Base-by-base conservation (phyloP, 1,139 yeast genomes). In the Torulaspora globosa region DNA sequence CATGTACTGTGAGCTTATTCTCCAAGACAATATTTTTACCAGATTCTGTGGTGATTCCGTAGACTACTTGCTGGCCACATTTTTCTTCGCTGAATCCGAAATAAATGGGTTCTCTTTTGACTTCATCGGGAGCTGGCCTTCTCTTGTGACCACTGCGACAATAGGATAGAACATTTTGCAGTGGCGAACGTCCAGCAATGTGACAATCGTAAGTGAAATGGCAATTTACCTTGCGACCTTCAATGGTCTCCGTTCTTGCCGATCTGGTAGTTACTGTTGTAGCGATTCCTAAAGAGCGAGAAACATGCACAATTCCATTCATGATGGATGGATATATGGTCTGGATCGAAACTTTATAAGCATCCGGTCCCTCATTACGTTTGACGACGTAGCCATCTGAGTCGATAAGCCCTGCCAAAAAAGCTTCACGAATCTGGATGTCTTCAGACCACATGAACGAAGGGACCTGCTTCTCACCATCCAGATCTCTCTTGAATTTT, bases 391-490 rank as follows among this genome's bases (percentile, higher is more conserved):
- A 44, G 19, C 74, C 74, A 49, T 63, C 62, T n/a, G 73, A 55
- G 50, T 71, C 76, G 45, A 72, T 58, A 19, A 72, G 54, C 52
- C 75, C 76, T 26, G 75, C 75, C 46, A 72, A 40, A 49, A 69
- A 70, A 16, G 61, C 59, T 59, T 72, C 76, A 45, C 76, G 65
- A 31, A 70, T 67, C 14, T 53, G 58, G 36, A 68, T 49, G 18
- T 60, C 58, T 32, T 65, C 70, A 24, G 49, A 43, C 47, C 60
- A 53, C 51, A 65, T 53, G 19, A 53, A 54, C 10, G 43, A 31
- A 12, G 69, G 68, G 16, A 64, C 55, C 33, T 51, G 48, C 41
- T 63, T 64, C n/a, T 46, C 50, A 5, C 57, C 58, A 28, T 50
- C 56, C 11, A 45, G 41, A 2, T 50, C 54, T 30, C 55, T 48